phyloP scores from a whole-genome alignment of 257 asterid genomes.

The Solanum bulbocastanum region DNA sequence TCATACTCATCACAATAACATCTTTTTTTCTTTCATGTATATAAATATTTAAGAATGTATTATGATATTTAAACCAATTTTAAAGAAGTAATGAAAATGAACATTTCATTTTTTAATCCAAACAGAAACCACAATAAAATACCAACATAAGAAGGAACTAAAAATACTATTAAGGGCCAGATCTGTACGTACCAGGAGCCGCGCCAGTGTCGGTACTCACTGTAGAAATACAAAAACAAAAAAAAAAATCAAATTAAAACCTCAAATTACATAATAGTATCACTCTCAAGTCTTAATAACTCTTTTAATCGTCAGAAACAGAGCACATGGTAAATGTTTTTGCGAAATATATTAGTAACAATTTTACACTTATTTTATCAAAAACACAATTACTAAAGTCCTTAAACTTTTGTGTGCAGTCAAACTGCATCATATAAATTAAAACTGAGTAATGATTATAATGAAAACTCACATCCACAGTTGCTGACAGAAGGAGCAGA shows the following conservation, averaged over 20 bases:
- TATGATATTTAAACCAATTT: background rate
- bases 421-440: no score
- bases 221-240: conserved; percentile 10
- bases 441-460: background rate
- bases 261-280: background rate
- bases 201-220: conserved; percentile 37
- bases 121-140: background rate
- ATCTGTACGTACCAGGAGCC: conserved; percentile 54
- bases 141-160: background rate
- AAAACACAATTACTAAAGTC: no score
- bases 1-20: background rate
- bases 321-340: background rate
- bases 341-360: background rate
- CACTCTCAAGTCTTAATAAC: background rate
- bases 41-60: background rate
- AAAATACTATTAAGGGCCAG: background rate
- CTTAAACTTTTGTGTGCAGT: no score
- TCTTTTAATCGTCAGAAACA: background rate
- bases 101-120: background rate
- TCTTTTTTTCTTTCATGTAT: background rate
- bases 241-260: background rate
- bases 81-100: background rate
- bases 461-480: conserved; percentile 53
- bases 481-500: conserved; percentile 62
- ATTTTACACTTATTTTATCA: no score